These are phyloP conservation scores for Maudiozyma humilis DNA, from an alignment of 1,139 yeast genomes.

Conservation along the genomic window DNA sequence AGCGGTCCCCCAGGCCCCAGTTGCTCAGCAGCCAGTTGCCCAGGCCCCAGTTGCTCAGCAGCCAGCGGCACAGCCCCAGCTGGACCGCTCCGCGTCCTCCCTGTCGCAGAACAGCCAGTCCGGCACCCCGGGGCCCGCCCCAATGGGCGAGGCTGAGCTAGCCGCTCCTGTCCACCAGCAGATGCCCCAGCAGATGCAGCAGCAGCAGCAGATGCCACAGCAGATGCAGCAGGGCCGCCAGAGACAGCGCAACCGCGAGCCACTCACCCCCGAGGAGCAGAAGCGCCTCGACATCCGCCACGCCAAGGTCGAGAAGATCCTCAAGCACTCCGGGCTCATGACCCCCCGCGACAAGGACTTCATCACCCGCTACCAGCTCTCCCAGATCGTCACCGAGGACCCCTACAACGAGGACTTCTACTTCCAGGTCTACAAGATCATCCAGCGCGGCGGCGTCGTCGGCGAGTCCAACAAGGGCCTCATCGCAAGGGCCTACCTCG, in stretches of 20 bases:
- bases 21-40: constrained; percentile 5
- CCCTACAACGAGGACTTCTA: constrained; percentile 96
- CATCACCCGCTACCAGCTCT: constrained; percentile 85
- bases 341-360: constrained; percentile 94
- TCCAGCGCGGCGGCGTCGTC: constrained; percentile 48
- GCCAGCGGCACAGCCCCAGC: not conserved
- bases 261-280: constrained; percentile 44
- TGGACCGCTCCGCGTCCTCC: constrained; percentile 2
- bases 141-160: not conserved
- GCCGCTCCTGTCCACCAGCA: no score
- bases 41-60: not conserved
- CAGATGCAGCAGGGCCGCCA: constrained; percentile 9
- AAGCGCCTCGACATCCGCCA: constrained; percentile 59
- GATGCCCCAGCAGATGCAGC: no score
- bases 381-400: constrained; percentile 93
- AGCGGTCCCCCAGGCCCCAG: not conserved
- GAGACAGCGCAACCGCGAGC: constrained; percentile 27
- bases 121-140: not conserved
- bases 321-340: constrained; percentile 88
- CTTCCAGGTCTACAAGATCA: constrained; percentile 84
- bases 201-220: constrained; percentile 5
- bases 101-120: no score
- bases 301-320: constrained; percentile 68
- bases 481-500: constrained; percentile 90
- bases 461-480: constrained; percentile 42